Percentiles rank a stretch among this genome's conserved stretches.
phyloP scores from a whole-genome alignment of 2,329 filamentous ascomycete genomes.

The Boeremia exigua region DNA sequence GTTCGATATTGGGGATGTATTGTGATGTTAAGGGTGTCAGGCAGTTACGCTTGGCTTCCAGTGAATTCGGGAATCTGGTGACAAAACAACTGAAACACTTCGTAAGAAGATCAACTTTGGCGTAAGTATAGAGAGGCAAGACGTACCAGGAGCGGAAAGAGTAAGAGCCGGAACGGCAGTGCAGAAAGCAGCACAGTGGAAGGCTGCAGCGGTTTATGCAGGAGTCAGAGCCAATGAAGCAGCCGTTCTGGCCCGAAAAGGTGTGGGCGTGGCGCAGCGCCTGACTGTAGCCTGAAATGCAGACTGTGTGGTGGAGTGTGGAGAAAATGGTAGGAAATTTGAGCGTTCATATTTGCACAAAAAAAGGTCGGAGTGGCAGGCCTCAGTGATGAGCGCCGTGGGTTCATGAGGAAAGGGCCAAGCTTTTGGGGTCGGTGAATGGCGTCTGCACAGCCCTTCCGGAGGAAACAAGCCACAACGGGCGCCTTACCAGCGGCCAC shows the following conservation, averaged over 20 bases:
- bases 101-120: slow-evolving; percentile 20
- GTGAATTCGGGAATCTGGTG: slow-evolving; percentile 29
- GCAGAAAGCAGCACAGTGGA: slow-evolving; percentile 35
- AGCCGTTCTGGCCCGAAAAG: slow-evolving; percentile 30
- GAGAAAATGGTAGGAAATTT: background rate
- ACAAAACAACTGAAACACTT: slow-evolving; percentile 35
- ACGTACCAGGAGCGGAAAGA: slow-evolving; percentile 24
- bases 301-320: background rate
- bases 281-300: slow-evolving; percentile 41
- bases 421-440: slow-evolving; percentile 33
- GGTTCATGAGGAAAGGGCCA: slow-evolving; percentile 32
- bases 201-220: slow-evolving; percentile 34
- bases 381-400: slow-evolving; percentile 29
- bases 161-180: slow-evolving; percentile 28
- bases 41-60: slow-evolving; percentile 7
- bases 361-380: slow-evolving; percentile 29
- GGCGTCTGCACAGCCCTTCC: slow-evolving; percentile 42
- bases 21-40: slow-evolving; percentile 15
- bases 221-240: slow-evolving; percentile 25
- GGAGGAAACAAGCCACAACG: slow-evolving; percentile 10
- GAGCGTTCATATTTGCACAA: slow-evolving; percentile 11
- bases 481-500: slow-evolving; percentile 7
- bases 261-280: slow-evolving; percentile 36
- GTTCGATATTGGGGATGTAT: background rate
- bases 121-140: slow-evolving; percentile 23